Percentiles rank a stretch among this genome's conserved stretches.
Evolutionary conservation across 106 monocot genomes (phyloP).

Genomic region (Phalaenopsis equestris): DNA sequence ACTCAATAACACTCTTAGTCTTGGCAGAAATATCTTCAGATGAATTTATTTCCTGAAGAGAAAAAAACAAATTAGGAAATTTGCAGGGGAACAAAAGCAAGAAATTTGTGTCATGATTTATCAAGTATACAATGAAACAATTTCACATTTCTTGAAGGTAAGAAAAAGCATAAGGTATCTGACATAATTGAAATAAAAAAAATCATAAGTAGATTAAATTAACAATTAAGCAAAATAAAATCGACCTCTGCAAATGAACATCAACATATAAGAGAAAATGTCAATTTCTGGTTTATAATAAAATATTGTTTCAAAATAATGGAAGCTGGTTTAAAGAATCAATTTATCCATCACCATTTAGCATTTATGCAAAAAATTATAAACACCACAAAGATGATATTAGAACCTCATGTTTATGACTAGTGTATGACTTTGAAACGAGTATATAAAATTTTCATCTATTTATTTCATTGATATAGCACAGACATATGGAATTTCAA

Average conservation of each 20-base stretch:
- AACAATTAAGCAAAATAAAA: not conserved
- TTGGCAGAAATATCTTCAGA: constrained; percentile 95
- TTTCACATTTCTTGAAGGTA: not conserved
- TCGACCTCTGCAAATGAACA: not conserved
- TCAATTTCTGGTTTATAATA: not conserved
- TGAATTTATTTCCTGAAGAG: constrained; percentile 78
- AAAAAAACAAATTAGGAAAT: constrained; percentile 5
- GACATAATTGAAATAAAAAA: not conserved
- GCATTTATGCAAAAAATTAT: not conserved
- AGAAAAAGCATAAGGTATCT: not conserved
- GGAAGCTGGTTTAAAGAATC: not conserved
- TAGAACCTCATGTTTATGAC: not conserved
- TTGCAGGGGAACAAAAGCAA: not conserved
- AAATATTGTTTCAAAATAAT: not conserved
- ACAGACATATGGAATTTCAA: not conserved
- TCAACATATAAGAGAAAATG: not conserved
- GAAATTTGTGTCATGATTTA: not conserved
- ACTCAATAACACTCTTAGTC: constrained; percentile 95
- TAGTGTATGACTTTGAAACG: not conserved
- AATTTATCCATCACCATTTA: not conserved
- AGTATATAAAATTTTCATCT: not conserved
- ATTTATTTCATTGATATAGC: not conserved
- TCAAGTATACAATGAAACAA: not conserved
- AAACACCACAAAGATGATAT: not conserved
- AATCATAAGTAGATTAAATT: not conserved